Conservation (phyloP, 1,139 yeast genomes). For the Yamadazyma dendronema region DNA sequence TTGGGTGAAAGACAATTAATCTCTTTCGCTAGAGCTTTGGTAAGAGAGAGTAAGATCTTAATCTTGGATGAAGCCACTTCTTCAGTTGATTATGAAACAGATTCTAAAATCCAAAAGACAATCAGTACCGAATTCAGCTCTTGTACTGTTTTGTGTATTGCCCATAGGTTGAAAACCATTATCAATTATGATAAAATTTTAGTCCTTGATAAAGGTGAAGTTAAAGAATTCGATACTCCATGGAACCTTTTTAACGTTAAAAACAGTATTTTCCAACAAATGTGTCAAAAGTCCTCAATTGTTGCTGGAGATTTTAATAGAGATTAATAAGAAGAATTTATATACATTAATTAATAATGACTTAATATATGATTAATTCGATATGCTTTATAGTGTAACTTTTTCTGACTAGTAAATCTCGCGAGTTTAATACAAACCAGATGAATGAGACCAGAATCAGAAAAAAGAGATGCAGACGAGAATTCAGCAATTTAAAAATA, state of each 20-base stretch:
- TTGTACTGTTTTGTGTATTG: slow-evolving; percentile 55
- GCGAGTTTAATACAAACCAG: too few relatives aligned
- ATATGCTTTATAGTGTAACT: too few relatives aligned
- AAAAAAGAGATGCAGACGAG: too few relatives aligned
- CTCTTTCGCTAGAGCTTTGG: slow-evolving; percentile 54
- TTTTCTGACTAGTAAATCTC: too few relatives aligned
- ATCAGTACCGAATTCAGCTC: slow-evolving; percentile 42
- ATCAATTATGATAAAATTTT: slow-evolving; percentile 49
- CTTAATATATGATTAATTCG: too few relatives aligned
- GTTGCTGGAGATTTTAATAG: slow-evolving; percentile 10
- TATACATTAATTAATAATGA: neutral
- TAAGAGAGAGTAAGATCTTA: slow-evolving; percentile 47
- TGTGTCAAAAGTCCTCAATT: slow-evolving; percentile 38
- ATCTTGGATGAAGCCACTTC: slow-evolving; percentile 59
- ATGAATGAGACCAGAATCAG: too few relatives aligned
- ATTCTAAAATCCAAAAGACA: slow-evolving; percentile 48
- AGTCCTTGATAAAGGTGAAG: slow-evolving; percentile 51
- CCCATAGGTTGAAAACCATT: slow-evolving; percentile 55
- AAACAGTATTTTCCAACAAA: slow-evolving; percentile 39
- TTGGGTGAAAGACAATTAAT: slow-evolving; percentile 55
- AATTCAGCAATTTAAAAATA: too few relatives aligned
- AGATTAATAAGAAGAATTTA: neutral
- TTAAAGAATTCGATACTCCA: slow-evolving; percentile 51
- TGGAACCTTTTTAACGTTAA: slow-evolving; percentile 29
- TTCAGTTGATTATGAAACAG: slow-evolving; percentile 57